Base-by-base conservation (phyloP, 2,329 filamentous ascomycete genomes). In the Conoideocrella luteorostrata region DNA sequence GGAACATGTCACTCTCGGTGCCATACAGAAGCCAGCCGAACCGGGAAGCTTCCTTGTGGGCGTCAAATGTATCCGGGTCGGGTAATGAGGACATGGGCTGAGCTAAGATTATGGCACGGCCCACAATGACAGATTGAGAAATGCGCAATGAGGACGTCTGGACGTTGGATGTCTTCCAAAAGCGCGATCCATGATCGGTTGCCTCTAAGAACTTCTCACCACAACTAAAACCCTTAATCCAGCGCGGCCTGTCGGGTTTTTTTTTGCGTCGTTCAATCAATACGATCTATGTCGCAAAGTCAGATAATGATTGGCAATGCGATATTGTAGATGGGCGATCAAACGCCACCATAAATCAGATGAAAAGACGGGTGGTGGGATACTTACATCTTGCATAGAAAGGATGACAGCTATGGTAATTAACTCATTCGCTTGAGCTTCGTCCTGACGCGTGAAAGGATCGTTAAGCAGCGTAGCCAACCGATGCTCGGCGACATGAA, bases 1-100 rank as follows among this genome's bases (percentile, higher is more conserved):
- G 56, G 26, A 57, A 60, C 48, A 62, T 59, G 10, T 66, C 62
- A 15, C 45, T 48, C 26, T 58, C 52, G 0, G 57, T 59, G 3
- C 64, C 65, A 33, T 68, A 66, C 1, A 66, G 53, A 7, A 69
- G 56, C 63, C 66, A 69, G 7, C 56, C 59, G 39, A 69, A 68
- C 20, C 64, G 56, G 3, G 52, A 46, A 1, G 59, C 47, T 39
- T 65, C 58, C 9, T 50, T 44, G 21, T 57, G 46, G 1, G 56
- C 52, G 17, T 64, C 52, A 18, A 65, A 58, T 2, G 51, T 52
- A 7, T 49, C 45, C 3, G 56, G 55, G 2, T 49, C 20, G 13
- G 59, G 51, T 2, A 69, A 56, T 4, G 46, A 48, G 50, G 59
- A 58, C 64, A 69, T 66, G 1, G 63, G 61, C 39, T 68, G 64